Percentiles rank a stretch among this genome's conserved stretches.
Evolutionary conservation across 2,329 filamentous ascomycete species (phyloP).

Genomic region (Hypomyces perniciosus): DNA sequence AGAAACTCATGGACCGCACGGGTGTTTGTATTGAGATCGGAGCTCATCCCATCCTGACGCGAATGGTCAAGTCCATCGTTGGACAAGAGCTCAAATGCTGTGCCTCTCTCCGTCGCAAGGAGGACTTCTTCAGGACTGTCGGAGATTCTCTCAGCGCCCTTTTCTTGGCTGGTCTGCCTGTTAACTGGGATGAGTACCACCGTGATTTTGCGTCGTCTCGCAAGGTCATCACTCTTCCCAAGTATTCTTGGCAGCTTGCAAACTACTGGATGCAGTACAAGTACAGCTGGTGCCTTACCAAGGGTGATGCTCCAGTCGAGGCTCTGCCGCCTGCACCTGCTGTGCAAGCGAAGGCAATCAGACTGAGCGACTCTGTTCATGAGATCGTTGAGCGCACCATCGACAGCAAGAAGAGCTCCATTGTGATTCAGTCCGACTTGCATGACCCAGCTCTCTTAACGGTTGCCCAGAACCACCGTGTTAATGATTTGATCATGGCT

Average conservation of each 20-base stretch:
- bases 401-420: too few relatives aligned
- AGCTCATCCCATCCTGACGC: conserved; percentile 56
- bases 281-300: conserved; percentile 44
- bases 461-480: conserved; percentile 18
- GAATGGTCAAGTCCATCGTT: conserved; percentile 40
- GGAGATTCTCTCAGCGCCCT: conserved; percentile 50
- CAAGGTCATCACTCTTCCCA: conserved; percentile 56
- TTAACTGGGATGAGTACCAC: conserved; percentile 61
- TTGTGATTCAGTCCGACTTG: too few relatives aligned
- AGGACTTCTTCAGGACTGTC: conserved; percentile 54
- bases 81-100: background rate
- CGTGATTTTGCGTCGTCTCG: conserved; percentile 37
- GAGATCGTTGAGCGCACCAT: conserved; percentile 45
- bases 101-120: conserved; percentile 52
- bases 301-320: conserved; percentile 55
- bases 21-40: conserved; percentile 61
- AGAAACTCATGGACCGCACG: conserved; percentile 28
- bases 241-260: conserved; percentile 67
- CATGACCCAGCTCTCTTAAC: conserved; percentile 37
- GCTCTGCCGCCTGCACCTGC: conserved; percentile 35
- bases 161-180: conserved; percentile 42
- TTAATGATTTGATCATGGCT: too few relatives aligned
- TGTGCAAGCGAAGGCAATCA: background rate
- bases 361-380: background rate
- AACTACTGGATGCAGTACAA: conserved; percentile 52